These are phyloP conservation scores for Paratinospora sagittata DNA, from an alignment of 164 flowering plant genomes.

Conservation along the genomic window DNA sequence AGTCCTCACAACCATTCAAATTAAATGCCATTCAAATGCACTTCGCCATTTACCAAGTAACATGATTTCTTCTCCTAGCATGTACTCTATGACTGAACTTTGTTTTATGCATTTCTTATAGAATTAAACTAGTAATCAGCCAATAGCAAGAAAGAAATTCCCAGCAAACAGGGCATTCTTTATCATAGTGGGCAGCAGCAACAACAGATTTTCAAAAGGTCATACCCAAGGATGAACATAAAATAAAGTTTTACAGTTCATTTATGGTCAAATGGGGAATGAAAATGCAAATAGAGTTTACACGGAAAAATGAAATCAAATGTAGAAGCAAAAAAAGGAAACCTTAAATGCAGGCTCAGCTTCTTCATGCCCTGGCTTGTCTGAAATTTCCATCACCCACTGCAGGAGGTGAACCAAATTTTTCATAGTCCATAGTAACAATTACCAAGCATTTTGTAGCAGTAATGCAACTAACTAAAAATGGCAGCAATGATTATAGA, in stretches of 20 bases:
- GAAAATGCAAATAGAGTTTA: not conserved
- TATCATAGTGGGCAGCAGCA: too few relatives aligned
- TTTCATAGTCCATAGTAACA: not conserved
- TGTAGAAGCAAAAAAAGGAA: not conserved
- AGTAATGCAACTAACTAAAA: not conserved
- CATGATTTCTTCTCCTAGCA: too few relatives aligned
- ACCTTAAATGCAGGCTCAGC: conserved; percentile 98
- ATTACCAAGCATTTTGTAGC: not conserved
- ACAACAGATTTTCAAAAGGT: not conserved
- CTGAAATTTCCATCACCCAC: conserved; percentile 95
- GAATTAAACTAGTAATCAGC: too few relatives aligned
- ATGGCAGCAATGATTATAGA: not conserved
- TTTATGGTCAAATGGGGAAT: not conserved
- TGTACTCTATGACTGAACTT: too few relatives aligned
- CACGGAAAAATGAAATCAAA: not conserved
- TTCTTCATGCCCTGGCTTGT: conserved; percentile 74
- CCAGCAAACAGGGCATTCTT: too few relatives aligned
- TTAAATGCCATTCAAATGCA: too few relatives aligned
- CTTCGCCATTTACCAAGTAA: too few relatives aligned
- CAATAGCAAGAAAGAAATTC: too few relatives aligned
- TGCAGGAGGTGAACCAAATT: conserved; percentile 19
- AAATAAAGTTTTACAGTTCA: not conserved
- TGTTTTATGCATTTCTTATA: too few relatives aligned
- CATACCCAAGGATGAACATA: not conserved
- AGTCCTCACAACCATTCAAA: too few relatives aligned